Base-by-base conservation (phyloP, 495 filamentous ascomycete genomes). In the Penicillium roqueforti region DNA sequence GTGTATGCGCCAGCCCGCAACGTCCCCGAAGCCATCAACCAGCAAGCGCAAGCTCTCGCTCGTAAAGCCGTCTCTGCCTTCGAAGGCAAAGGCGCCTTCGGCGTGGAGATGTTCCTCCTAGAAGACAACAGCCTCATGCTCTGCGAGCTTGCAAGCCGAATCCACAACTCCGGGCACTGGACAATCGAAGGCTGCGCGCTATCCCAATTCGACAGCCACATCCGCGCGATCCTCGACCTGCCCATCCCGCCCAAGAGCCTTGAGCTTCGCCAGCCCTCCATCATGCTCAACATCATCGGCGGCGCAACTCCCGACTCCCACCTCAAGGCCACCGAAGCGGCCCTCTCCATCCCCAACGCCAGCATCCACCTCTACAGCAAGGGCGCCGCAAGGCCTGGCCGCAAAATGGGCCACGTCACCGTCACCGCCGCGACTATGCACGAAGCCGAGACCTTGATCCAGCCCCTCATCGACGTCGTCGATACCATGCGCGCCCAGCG, bases 231-330 rank as follows among this genome's bases (percentile, higher is more conserved):
- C 55, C 79, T 95, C 32, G 88, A 88, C 58, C 76, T 89, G 5
- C 88, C 87, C 10, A 80, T 92, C 34, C 81, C 82, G 1, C 64
- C 80, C 13, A 75, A 82, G 60, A 80, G 79, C 51, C 74, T 85
- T 14, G 68, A 79, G 25, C 74, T 92, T 47, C 74, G 76, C 11
- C 80, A 84, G 22, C 78, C 80, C 41, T 83, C 92, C 18, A 89
- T 98, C 62, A 98, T 98, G 93, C 83, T 97, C 46, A 98, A 98
- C 73, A 89, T 98, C 54, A 84, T 98, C 37, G 93, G 93, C 37
- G 91, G 92, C 47, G 74, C 82, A 23, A 71, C 77, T 2, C 70
- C 81, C 4, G 71, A 85, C 53, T 87, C 89, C 14, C 92, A 96
- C 69, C 71, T 86, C 25, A 62, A 75, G 38, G 75, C 95, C 40